Evolutionary conservation across 345 rosid species (phyloP).

Genomic region (Melastoma malabathricum): DNA sequence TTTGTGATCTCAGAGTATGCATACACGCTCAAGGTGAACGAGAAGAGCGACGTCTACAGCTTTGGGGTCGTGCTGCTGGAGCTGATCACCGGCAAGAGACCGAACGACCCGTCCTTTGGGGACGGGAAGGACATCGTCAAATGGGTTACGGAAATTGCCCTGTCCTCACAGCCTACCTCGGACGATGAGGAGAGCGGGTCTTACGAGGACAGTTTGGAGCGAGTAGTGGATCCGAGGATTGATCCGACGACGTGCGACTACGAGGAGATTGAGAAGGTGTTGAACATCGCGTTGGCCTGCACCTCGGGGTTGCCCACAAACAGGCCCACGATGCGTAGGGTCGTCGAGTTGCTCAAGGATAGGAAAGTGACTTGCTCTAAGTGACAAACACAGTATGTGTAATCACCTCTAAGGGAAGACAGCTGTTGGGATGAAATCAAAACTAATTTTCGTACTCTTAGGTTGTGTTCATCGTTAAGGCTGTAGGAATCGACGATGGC

Average conservation of each 20-base stretch:
- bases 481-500: too few relatives aligned
- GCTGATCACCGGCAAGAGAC: slow-evolving; percentile 50
- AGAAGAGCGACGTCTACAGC: slow-evolving; percentile 67
- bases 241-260: slow-evolving; percentile 14
- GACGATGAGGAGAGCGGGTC: neutral
- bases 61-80: slow-evolving; percentile 54
- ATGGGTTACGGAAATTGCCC: slow-evolving; percentile 30
- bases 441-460: too few relatives aligned
- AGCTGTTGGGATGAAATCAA: too few relatives aligned
- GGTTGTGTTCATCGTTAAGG: too few relatives aligned
- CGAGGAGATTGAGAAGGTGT: slow-evolving; percentile 40
- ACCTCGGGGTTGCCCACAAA: slow-evolving; percentile 34
- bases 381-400: neutral
- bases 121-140: slow-evolving; percentile 42
- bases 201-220: slow-evolving; percentile 7
- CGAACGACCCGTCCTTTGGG: slow-evolving; percentile 40
- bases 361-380: slow-evolving; percentile 10
- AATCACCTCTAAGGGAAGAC: too few relatives aligned
- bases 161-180: slow-evolving; percentile 6
- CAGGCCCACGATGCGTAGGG: slow-evolving; percentile 68
- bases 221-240: slow-evolving; percentile 43
- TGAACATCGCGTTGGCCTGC: slow-evolving; percentile 42
- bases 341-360: slow-evolving; percentile 51
- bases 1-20: slow-evolving; percentile 34
- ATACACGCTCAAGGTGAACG: slow-evolving; percentile 39